Evolutionary conservation across 768 basidiomycete genomes (phyloP).

Genomic region (Cyclocybe aegerita): DNA sequence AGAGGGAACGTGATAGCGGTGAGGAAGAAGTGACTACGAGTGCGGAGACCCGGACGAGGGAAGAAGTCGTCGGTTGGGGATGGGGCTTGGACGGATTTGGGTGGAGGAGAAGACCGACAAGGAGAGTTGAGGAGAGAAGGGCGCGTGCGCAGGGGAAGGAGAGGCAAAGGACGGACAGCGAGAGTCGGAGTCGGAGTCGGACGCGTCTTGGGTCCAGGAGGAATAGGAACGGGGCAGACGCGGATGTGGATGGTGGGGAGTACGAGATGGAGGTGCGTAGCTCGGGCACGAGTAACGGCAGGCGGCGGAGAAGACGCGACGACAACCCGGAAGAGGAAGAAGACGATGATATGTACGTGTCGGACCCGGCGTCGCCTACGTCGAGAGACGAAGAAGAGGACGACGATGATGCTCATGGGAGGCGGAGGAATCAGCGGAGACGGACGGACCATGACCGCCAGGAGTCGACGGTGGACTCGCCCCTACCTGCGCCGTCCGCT

Average conservation of each 20-base stretch:
- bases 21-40: not conserved
- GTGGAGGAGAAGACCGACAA: slow-evolving; percentile 27
- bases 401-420: not conserved
- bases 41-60: slow-evolving; percentile 6
- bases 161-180: not conserved
- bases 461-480: not conserved
- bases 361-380: not conserved
- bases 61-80: slow-evolving; percentile 35
- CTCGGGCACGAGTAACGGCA: slow-evolving; percentile 8
- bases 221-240: not conserved
- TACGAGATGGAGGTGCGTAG: slow-evolving; percentile 4
- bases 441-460: not conserved
- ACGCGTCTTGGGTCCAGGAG: too few relatives aligned
- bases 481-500: slow-evolving; percentile 2
- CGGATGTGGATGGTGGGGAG: not conserved
- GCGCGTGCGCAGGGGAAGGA: not conserved
- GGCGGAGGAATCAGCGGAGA: not conserved
- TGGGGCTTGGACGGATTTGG: slow-evolving; percentile 79
- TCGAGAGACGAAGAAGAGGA: slow-evolving; percentile 1
- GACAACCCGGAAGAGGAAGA: slow-evolving; percentile 12
- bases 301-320: slow-evolving; percentile 9
- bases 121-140: slow-evolving; percentile 9
- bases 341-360: slow-evolving; percentile 18
- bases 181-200: slow-evolving; percentile 1
- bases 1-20: not conserved